Evolutionary conservation across 306 rosid genomes (phyloP).

Genomic region (Prosopis cineraria): DNA sequence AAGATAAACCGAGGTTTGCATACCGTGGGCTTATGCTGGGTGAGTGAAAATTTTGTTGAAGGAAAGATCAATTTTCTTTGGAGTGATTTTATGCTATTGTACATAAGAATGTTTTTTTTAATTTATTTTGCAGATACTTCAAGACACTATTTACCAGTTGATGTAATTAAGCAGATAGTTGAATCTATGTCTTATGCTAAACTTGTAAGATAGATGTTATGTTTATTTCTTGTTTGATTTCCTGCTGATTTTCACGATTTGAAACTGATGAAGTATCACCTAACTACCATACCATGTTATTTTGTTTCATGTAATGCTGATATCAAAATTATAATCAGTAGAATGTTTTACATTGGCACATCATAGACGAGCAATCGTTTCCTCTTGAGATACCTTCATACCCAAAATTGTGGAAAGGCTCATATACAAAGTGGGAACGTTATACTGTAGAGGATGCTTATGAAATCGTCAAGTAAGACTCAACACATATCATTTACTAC

Average conservation of each 20-base stretch:
- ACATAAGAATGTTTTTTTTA: background rate
- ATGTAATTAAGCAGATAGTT: constrained; percentile 78
- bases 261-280: constrained; percentile 19
- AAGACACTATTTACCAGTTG: constrained; percentile 85
- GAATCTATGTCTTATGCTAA: constrained; percentile 96
- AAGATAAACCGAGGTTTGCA: constrained; percentile 83
- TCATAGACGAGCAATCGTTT: constrained; percentile 86
- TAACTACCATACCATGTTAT: constrained; percentile 12
- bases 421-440: constrained; percentile 91
- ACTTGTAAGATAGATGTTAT: constrained; percentile 61
- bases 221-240: constrained; percentile 20
- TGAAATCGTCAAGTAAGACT: constrained; percentile 79
- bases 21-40: constrained; percentile 94
- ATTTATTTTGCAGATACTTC: constrained; percentile 78
- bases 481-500: constrained; percentile 19
- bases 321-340: constrained; percentile 47
- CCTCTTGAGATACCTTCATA: constrained; percentile 88
- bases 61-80: constrained; percentile 1
- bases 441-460: constrained; percentile 87
- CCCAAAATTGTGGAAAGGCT: constrained; percentile 93
- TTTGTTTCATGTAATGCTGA: constrained; percentile 49
- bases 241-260: constrained; percentile 7
- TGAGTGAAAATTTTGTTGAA: constrained; percentile 39
- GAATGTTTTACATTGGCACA: constrained; percentile 99
- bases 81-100: constrained; percentile 26